Percentiles rank a stretch among this genome's conserved stretches.
These are phyloP conservation scores for Cinnamomum micranthum DNA, from an alignment of 164 flowering plant species.

Conservation along the genomic window DNA sequence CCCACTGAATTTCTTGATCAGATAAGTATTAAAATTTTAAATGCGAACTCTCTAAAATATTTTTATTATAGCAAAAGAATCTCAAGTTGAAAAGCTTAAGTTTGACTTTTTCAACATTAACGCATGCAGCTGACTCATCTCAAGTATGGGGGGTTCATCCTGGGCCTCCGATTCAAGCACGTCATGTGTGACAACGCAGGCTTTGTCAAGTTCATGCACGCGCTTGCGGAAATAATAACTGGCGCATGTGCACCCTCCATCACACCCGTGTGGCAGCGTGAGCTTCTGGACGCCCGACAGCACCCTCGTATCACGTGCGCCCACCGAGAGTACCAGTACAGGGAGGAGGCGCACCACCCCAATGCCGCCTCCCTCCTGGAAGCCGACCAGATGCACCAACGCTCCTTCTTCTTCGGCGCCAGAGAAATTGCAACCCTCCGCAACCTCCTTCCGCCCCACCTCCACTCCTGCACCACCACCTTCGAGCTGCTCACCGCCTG, in stretches of 20 bases:
- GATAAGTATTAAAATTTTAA: no score
- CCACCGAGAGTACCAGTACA: slow-evolving; percentile 20
- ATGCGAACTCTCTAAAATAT: no score
- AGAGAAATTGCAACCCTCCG: slow-evolving; percentile 15
- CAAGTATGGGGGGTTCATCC: slow-evolving; percentile 35
- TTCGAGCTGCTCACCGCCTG: slow-evolving; percentile 32
- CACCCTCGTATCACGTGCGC: slow-evolving; percentile 17
- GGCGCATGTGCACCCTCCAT: slow-evolving; percentile 23
- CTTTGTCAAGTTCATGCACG: slow-evolving; percentile 16
- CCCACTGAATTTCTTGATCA: no score
- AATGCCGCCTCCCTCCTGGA: neutral
- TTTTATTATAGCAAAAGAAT: no score
- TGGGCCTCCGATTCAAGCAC: slow-evolving; percentile 33
- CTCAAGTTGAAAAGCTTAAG: no score
- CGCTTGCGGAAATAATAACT: slow-evolving; percentile 25
- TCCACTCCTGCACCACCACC: slow-evolving; percentile 11
- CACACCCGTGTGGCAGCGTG: slow-evolving; percentile 26
- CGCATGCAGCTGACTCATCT: slow-evolving; percentile 29
- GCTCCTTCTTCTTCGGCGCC: slow-evolving; percentile 26
- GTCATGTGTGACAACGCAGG: slow-evolving; percentile 31
- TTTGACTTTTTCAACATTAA: no score
- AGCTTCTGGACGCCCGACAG: slow-evolving; percentile 23
- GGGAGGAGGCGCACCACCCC: neutral
- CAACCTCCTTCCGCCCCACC: slow-evolving; percentile 4
- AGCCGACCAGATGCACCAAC: slow-evolving; percentile 17